Evolutionary conservation across 1,284 basidiomycete genomes (phyloP).

Genomic region (Neolentinus lepideus): DNA sequence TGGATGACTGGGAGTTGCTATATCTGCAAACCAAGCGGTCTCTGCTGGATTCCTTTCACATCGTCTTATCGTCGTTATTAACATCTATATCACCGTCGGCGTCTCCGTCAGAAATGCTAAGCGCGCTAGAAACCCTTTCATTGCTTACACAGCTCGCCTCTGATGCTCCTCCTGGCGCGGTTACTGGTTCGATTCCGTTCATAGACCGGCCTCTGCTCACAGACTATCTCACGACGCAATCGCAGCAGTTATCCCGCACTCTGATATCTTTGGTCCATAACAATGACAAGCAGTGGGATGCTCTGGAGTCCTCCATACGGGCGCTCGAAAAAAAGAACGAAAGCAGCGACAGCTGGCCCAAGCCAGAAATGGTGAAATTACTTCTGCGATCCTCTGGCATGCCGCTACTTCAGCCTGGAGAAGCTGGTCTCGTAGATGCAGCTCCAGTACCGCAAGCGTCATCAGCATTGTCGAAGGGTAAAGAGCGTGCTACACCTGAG

Average conservation of each 20-base stretch:
- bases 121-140: constrained; percentile 47
- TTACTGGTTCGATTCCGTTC: constrained; percentile 41
- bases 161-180: constrained; percentile 12
- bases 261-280: constrained; percentile 41
- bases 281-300: constrained; percentile 49
- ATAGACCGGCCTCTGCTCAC: constrained; percentile 55
- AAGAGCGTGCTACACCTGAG: constrained; percentile 25
- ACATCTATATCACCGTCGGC: constrained; percentile 36
- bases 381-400: constrained; percentile 51
- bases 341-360: constrained; percentile 30
- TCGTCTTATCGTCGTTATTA: constrained; percentile 43
- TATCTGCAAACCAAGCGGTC: constrained; percentile 67
- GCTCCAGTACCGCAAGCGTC: neutral
- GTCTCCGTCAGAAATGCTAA: constrained; percentile 29
- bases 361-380: constrained; percentile 41
- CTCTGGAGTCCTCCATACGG: constrained; percentile 44
- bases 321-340: constrained; percentile 20
- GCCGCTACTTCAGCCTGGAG: neutral
- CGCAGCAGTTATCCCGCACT: constrained; percentile 47
- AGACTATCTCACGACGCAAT: constrained; percentile 52
- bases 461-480: constrained; percentile 18
- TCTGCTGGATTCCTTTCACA: constrained; percentile 61
- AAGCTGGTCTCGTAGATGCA: neutral
- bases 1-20: constrained; percentile 60
- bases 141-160: constrained; percentile 42